phyloP scores from a whole-genome alignment of 352 stramenopile species.

The Phytophthora pini region DNA sequence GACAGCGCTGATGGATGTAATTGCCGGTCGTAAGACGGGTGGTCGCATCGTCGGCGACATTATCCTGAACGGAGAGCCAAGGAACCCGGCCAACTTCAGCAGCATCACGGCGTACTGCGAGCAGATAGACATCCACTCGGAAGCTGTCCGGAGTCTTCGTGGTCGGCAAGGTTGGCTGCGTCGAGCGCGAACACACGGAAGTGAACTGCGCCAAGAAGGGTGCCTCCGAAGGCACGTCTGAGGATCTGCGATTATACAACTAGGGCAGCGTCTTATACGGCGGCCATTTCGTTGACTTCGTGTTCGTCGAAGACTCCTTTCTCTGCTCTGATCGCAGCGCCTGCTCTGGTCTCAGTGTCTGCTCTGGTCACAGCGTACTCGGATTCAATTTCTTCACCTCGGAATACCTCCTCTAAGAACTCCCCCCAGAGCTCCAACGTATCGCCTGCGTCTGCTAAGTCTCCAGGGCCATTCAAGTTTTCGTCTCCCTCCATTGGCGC shows the following conservation, averaged over 20 bases:
- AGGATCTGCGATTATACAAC: no score
- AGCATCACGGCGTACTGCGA: slow-evolving; percentile 69
- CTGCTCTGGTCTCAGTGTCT: background rate
- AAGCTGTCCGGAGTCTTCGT: slow-evolving; percentile 13
- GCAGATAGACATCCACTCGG: slow-evolving; percentile 41
- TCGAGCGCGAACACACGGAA: no score
- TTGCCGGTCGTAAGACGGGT: slow-evolving; percentile 55
- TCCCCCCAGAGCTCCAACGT: slow-evolving; percentile 1
- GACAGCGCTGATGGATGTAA: slow-evolving; percentile 62
- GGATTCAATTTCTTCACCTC: background rate
- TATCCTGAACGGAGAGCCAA: slow-evolving; percentile 87
- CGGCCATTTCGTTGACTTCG: background rate
- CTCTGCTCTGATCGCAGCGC: background rate
- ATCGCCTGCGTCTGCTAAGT: background rate
- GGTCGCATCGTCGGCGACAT: slow-evolving; percentile 83
- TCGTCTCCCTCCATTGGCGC: no score
- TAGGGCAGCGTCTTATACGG: no score
- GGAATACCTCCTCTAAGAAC: slow-evolving; percentile 2
- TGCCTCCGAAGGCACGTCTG: no score
- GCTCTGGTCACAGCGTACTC: background rate
- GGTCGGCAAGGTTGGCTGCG: no score
- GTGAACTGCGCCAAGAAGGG: no score
- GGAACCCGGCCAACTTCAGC: slow-evolving; percentile 78
- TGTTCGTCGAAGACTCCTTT: background rate
- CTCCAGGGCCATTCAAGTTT: no score